Conservation (phyloP, 257 asterid species). For the Capsicum rhomboideum region DNA sequence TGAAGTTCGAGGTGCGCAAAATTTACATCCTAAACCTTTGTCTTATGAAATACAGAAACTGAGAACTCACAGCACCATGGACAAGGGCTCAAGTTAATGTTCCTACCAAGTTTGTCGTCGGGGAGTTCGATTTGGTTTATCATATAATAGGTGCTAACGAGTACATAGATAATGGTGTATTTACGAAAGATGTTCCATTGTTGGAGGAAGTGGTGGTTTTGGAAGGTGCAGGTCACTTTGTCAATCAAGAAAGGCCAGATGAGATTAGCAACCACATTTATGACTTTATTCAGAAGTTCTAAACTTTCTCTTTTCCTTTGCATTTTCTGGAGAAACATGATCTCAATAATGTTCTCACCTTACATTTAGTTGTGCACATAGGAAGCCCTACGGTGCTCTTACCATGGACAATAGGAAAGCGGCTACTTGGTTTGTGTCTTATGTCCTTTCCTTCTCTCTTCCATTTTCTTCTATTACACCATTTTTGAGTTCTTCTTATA, state of each 20-base stretch:
- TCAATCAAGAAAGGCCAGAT: neutral
- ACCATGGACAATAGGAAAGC: neutral
- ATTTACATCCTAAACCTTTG: neutral
- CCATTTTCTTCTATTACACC: neutral
- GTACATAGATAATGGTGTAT: conserved; percentile 8
- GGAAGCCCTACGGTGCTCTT: neutral
- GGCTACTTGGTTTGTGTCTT: neutral
- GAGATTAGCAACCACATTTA: neutral
- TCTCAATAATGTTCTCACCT: no score
- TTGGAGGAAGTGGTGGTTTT: conserved; percentile 8
- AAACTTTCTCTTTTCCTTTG: neutral
- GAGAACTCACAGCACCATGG: conserved; percentile 13
- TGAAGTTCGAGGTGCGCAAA: neutral
- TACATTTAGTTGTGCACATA: neutral
- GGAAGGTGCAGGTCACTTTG: conserved; percentile 5
- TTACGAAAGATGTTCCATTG: conserved; percentile 9
- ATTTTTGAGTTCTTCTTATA: no score
- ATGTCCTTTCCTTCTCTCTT: neutral
- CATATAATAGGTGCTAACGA: neutral
- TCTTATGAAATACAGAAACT: neutral
- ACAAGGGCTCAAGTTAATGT: conserved; percentile 12
- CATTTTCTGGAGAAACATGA: neutral
- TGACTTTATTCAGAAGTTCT: conserved; percentile 2
- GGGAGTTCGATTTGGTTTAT: neutral
- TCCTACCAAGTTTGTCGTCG: conserved; percentile 1